Percentiles rank a stretch among this genome's conserved stretches.
Evolutionary conservation across 495 filamentous ascomycete genomes (phyloP).

Genomic region (Trichocladium uniseriatum): DNA sequence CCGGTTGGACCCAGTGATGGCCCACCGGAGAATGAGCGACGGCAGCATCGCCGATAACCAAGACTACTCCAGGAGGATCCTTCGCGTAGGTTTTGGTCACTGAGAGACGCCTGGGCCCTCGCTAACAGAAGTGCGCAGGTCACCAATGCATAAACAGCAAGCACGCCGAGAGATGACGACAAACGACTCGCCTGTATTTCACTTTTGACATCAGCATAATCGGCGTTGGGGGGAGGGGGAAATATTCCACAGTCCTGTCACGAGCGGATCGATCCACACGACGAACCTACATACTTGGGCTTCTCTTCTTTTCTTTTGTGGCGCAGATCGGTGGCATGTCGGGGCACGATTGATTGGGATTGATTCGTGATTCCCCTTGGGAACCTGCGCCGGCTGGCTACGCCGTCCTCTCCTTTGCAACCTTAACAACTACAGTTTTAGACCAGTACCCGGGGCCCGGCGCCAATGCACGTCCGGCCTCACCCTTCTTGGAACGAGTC

Average conservation of each 20-base stretch:
- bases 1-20: constrained; percentile 82
- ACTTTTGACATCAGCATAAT: constrained; percentile 40
- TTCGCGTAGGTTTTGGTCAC: constrained; percentile 56
- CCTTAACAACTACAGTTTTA: constrained; percentile 4
- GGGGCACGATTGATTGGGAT: neutral
- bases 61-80: constrained; percentile 91
- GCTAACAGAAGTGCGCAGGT: constrained; percentile 38
- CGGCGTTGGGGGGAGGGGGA: constrained; percentile 37
- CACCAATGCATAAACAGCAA: constrained; percentile 43
- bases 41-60: constrained; percentile 97
- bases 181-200: constrained; percentile 42
- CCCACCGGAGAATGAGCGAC: constrained; percentile 80
- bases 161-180: constrained; percentile 33
- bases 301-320: neutral
- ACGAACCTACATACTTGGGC: constrained; percentile 1
- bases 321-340: neutral
- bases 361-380: neutral
- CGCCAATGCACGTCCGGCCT: neutral
- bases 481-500: neutral
- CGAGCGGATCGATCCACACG: constrained; percentile 31
- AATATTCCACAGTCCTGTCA: constrained; percentile 27
- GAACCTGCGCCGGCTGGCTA: neutral
- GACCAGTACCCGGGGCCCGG: constrained; percentile 4
- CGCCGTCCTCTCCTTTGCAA: neutral
- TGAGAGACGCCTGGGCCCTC: neutral